Conservation (phyloP, 2,329 filamentous ascomycete species). For the Talaromyces funiculosus region DNA sequence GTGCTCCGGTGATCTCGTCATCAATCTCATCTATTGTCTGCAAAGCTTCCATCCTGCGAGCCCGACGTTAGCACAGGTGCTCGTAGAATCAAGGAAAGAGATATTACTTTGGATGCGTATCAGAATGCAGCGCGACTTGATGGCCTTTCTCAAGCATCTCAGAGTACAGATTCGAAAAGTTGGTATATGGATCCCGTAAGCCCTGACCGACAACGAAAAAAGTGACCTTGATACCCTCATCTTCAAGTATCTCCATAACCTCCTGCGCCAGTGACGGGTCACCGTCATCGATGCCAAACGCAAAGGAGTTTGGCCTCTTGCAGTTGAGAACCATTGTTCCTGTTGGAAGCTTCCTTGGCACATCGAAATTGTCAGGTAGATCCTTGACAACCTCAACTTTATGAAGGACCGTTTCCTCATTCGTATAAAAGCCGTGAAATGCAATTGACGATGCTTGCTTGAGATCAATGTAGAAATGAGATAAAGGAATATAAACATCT, state of each 20-base stretch:
- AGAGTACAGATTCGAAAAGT: slow-evolving; percentile 58
- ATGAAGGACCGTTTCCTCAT: slow-evolving; percentile 47
- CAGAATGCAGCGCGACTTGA: slow-evolving; percentile 64
- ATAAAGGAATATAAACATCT: slow-evolving; percentile 59
- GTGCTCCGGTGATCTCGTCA: slow-evolving; percentile 30
- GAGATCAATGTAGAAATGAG: slow-evolving; percentile 60
- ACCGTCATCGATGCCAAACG: slow-evolving; percentile 68
- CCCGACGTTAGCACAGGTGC: neutral
- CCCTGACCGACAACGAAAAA: slow-evolving; percentile 66
- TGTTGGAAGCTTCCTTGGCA: slow-evolving; percentile 57
- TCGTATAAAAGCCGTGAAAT: slow-evolving; percentile 59
- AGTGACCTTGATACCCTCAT: slow-evolving; percentile 59
- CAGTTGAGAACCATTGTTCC: slow-evolving; percentile 59
- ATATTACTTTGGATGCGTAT: slow-evolving; percentile 59
- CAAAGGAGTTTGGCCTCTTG: slow-evolving; percentile 63
- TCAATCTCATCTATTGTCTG: slow-evolving; percentile 29
- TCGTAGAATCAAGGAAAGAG: neutral
- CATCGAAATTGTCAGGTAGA: slow-evolving; percentile 47
- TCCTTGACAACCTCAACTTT: slow-evolving; percentile 56
- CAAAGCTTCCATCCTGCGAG: slow-evolving; percentile 33
- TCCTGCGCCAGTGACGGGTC: slow-evolving; percentile 54
- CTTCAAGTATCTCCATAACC: slow-evolving; percentile 57
- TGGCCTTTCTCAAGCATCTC: slow-evolving; percentile 59
- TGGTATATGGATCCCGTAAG: slow-evolving; percentile 53
- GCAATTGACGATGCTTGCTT: slow-evolving; percentile 54